phyloP scores from a whole-genome alignment of 805 yeast species.

The Ogataea salicorniae region DNA sequence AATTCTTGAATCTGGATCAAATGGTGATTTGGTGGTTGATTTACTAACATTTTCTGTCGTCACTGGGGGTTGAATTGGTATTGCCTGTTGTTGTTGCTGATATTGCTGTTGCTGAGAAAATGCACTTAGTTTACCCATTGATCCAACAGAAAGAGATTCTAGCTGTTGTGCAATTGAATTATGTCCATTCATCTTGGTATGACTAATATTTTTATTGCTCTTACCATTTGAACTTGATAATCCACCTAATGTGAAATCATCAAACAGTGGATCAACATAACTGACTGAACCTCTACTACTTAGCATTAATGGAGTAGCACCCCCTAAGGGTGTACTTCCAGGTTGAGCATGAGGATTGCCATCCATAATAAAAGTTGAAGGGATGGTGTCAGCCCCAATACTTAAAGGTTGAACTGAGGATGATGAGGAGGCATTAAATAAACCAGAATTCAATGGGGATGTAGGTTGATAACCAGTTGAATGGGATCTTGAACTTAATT shows the following conservation, averaged over 20 bases:
- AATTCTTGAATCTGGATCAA: neutral
- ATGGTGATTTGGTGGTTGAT: neutral
- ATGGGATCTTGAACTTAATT: slow-evolving; percentile 13
- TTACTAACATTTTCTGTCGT: no score
- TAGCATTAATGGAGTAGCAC: slow-evolving; percentile 6
- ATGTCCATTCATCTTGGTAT: neutral
- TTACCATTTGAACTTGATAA: neutral
- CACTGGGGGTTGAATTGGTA: no score
- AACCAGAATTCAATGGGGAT: slow-evolving; percentile 18
- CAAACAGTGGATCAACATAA: slow-evolving; percentile 16
- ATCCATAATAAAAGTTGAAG: slow-evolving; percentile 1
- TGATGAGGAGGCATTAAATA: slow-evolving; percentile 3
- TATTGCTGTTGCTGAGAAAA: no score
- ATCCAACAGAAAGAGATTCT: no score
- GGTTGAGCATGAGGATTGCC: neutral
- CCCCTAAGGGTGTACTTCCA: slow-evolving; percentile 3
- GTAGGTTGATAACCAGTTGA: slow-evolving; percentile 17
- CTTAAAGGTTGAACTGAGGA: neutral
- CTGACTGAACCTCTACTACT: slow-evolving; percentile 1
- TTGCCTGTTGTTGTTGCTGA: no score
- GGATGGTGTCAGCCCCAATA: neutral
- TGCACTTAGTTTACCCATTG: no score
- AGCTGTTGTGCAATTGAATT: no score
- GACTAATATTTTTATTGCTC: neutral
- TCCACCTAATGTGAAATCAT: slow-evolving; percentile 14